phyloP scores from a whole-genome alignment of 169 alveolate genomes.

The Neospora caninum region DNA sequence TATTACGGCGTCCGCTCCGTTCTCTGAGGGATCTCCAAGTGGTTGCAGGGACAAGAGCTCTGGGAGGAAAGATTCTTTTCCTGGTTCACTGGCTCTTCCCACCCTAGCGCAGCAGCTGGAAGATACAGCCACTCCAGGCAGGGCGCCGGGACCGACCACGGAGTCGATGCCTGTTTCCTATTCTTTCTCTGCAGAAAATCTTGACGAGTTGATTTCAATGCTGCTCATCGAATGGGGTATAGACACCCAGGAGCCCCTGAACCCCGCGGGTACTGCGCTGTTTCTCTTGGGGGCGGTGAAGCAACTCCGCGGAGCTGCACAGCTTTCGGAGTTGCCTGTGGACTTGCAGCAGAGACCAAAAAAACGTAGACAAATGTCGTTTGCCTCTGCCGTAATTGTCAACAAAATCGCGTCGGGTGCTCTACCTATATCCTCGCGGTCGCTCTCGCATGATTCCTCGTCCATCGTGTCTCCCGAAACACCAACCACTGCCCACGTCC shows the following conservation, averaged over 20 bases:
- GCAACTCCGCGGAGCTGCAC: background rate
- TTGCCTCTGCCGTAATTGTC: background rate
- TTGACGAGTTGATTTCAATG: conserved; percentile 8
- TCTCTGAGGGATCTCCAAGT: background rate
- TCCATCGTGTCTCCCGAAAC: background rate
- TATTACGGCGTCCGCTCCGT: background rate
- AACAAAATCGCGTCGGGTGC: background rate
- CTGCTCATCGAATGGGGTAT: conserved; percentile 17
- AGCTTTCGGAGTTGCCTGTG: background rate
- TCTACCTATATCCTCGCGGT: too few species aligned
- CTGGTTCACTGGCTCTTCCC: background rate
- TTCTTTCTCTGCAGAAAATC: background rate
- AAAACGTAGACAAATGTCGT: background rate
- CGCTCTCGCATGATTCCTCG: background rate
- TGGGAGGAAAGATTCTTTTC: background rate
- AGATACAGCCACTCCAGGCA: background rate
- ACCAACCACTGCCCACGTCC: background rate
- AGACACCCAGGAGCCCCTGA: conserved; percentile 14
- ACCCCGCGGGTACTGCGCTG: background rate
- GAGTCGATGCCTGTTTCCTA: background rate
- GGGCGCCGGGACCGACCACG: background rate
- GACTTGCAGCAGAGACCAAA: conserved; percentile 21
- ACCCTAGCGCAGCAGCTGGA: background rate
- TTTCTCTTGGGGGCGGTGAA: background rate
- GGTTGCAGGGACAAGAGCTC: background rate